Base-by-base conservation (phyloP, 163 green algal species). In the Chlorella variabilis region DNA sequence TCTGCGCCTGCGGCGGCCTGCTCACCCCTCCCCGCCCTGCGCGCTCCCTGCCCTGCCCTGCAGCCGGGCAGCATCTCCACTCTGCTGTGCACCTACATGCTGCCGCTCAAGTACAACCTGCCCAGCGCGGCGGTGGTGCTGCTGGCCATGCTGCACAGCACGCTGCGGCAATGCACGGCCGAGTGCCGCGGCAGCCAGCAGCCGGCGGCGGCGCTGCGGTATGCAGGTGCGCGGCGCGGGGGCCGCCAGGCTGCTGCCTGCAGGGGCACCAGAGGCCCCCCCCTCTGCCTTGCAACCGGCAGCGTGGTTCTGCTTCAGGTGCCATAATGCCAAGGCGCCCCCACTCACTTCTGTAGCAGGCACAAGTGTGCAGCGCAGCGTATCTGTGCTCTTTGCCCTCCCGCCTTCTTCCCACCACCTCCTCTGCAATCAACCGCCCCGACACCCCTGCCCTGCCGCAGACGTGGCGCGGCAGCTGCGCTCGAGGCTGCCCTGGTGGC, bases 51-150 rank as follows among this genome's bases (percentile, higher is more conserved):
- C 58, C 58, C 23, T 66, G 5, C 49, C 11, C 23, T 51, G 70
- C 70, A 77, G 70, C 70, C 70, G 1, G 54, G 48, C 20, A 77
- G 31, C 48, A 17, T 49, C 17, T 45, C 54, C 31, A 49, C 49
- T 2, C 49, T 77, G 31, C 33, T 77, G 1, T 51, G 45, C 67
- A 76, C 68, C 3, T 76, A 76, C 42, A 33, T 51, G 29, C 42
- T 76, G 42, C 68, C 68, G 1, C n/a, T 77, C 17, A 20, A 33
- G 3, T 49, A 51, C 70, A 51, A 45, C 1, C 42, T 56, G 48
- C 70, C 48, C 21, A 66, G 70, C 49, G 70, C 70, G 34, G 29
- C 59, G 34, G 33, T 23, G 17, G 33, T 66, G 49, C 49, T 66
- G 49, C 6, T 5, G n/a, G 25, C 25, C 6, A 49, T 34, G 48